Evolutionary conservation across 1,284 basidiomycete genomes (phyloP).

Genomic region (Tilletia walkeri): DNA sequence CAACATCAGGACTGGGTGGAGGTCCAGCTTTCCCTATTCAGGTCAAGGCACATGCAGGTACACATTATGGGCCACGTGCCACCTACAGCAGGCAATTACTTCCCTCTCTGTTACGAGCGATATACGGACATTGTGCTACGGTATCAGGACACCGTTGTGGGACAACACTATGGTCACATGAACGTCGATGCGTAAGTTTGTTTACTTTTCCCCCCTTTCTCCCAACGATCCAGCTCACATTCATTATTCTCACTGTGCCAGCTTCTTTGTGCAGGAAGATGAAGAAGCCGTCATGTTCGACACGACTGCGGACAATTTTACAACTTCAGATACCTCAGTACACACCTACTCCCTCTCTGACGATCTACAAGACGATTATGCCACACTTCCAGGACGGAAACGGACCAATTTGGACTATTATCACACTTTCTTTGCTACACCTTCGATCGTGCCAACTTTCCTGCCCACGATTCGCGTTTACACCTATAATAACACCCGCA

Average conservation of each 20-base stretch:
- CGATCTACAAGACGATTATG: slow-evolving; percentile 50
- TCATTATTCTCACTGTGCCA: not conserved
- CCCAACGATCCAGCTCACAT: not conserved
- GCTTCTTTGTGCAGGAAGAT: slow-evolving; percentile 50
- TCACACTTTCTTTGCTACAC: slow-evolving; percentile 42
- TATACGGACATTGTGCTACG: slow-evolving; percentile 78
- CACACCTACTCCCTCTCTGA: slow-evolving; percentile 21
- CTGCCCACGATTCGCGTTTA: slow-evolving; percentile 78
- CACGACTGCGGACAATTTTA: not conserved
- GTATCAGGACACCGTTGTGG: slow-evolving; percentile 86
- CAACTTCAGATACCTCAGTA: not conserved
- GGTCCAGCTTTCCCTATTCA: slow-evolving; percentile 73
- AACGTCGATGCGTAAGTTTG: slow-evolving; percentile 50
- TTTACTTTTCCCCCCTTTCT: not conserved
- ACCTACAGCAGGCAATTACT: slow-evolving; percentile 77
- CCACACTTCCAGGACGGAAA: slow-evolving; percentile 40
- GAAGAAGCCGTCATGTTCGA: slow-evolving; percentile 25
- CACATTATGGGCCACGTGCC: slow-evolving; percentile 66
- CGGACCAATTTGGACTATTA: slow-evolving; percentile 47
- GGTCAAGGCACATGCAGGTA: slow-evolving; percentile 73
- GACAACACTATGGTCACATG: slow-evolving; percentile 77
- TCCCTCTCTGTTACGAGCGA: slow-evolving; percentile 73
- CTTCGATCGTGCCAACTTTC: slow-evolving; percentile 78
- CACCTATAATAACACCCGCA: slow-evolving; percentile 57
- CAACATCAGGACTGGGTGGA: slow-evolving; percentile 73